A percentile compares a stretch with the other conserved stretches of the same genome.
Evolutionary conservation across 257 asterid species (phyloP).

Genomic region (Solanum habrochaites): DNA sequence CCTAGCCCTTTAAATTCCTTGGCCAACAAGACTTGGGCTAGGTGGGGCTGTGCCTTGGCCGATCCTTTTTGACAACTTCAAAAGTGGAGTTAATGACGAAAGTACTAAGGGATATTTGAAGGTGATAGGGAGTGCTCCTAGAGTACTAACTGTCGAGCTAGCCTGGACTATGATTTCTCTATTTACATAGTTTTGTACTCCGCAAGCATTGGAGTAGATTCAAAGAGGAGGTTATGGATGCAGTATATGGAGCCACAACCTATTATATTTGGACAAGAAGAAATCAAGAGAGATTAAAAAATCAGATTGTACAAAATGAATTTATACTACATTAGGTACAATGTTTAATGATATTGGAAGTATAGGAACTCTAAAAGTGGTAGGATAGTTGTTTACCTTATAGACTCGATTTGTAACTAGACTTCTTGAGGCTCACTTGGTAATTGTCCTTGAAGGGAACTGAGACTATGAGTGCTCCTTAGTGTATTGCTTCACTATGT

Average conservation of each 20-base stretch:
- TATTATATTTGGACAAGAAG: background rate
- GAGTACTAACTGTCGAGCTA: background rate
- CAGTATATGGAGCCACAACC: background rate
- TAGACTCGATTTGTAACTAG: background rate
- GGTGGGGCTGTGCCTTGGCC: background rate
- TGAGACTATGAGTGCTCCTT: background rate
- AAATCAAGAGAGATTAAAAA: background rate
- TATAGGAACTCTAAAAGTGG: background rate
- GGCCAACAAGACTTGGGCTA: background rate
- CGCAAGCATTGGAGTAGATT: background rate
- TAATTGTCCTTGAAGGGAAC: background rate
- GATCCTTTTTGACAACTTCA: background rate
- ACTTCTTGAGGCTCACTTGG: background rate
- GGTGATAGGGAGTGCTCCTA: background rate
- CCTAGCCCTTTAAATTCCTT: background rate
- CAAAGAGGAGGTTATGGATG: background rate
- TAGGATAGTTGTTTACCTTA: background rate
- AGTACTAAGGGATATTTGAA: background rate
- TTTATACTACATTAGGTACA: background rate
- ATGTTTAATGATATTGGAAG: background rate
- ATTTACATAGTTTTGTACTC: background rate
- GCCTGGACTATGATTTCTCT: background rate
- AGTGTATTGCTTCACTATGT: background rate
- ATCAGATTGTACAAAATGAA: too few species aligned
- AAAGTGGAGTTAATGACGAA: background rate